Percentiles rank a stretch among this genome's conserved stretches.
Evolutionary conservation across 2,329 filamentous ascomycete species (phyloP).

Genomic region (Fusarium incarnatum): DNA sequence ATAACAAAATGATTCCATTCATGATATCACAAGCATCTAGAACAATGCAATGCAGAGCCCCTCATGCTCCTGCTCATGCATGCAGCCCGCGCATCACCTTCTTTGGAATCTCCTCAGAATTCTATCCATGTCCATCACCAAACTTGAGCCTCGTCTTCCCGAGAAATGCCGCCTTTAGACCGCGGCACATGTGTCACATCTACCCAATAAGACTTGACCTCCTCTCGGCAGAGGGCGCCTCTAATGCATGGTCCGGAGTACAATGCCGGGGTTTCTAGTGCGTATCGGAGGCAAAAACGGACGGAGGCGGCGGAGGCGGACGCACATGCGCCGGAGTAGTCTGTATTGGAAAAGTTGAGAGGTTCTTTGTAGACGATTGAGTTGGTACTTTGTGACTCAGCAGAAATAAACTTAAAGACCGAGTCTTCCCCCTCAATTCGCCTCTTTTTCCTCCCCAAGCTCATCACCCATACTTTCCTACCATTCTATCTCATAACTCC

Average conservation of each 20-base stretch:
- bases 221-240: conserved; percentile 11
- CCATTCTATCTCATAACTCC: not conserved
- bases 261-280: conserved; percentile 1
- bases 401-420: conserved; percentile 19
- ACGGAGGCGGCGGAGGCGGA: conserved; percentile 13
- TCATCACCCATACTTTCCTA: not conserved
- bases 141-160: conserved; percentile 38
- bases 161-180: conserved; percentile 36
- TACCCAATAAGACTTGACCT: conserved; percentile 7
- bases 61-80: conserved; percentile 8
- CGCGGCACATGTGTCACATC: conserved; percentile 13
- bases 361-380: not conserved
- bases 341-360: not conserved
- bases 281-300: conserved; percentile 9
- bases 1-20: conserved; percentile 21
- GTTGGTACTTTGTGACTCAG: conserved; percentile 22
- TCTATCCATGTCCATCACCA: not conserved
- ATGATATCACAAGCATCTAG: conserved; percentile 23
- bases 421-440: conserved; percentile 1
- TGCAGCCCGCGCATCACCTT: not conserved
- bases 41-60: conserved; percentile 10
- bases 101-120: conserved; percentile 30
- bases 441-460: not conserved
- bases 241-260: conserved; percentile 31
- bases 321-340: conserved; percentile 9